Evolutionary conservation across 1,139 yeast genomes (phyloP).

Genomic region (Saccharomyces hybrid): DNA sequence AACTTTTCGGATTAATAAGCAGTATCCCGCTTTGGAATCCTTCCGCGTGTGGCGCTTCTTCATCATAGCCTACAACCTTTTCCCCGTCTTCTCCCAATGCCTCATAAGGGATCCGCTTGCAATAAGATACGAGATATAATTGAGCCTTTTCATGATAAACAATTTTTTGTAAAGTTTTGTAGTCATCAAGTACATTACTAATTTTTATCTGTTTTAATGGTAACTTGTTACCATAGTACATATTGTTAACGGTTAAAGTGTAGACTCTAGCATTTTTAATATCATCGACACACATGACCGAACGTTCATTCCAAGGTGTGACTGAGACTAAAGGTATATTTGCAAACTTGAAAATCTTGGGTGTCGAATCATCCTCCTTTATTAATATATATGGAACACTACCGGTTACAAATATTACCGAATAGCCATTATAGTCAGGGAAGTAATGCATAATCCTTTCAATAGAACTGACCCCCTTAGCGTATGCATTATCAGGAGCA

Average conservation of each 20-base stretch:
- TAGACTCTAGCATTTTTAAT: conserved; percentile 66
- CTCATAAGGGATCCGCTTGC: conserved; percentile 51
- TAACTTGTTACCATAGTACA: conserved; percentile 55
- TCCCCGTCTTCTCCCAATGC: conserved; percentile 73
- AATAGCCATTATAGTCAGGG: conserved; percentile 49
- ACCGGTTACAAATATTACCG: conserved; percentile 69
- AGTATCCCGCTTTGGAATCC: conserved; percentile 55
- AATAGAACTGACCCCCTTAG: conserved; percentile 53
- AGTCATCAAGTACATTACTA: conserved; percentile 34
- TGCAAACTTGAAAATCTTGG: conserved; percentile 63
- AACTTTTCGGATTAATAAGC: conserved; percentile 63
- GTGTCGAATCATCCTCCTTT: conserved; percentile 56
- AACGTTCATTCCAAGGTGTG: conserved; percentile 29
- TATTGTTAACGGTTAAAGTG: conserved; percentile 33
- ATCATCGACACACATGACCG: conserved; percentile 63
- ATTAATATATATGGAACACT: conserved; percentile 61
- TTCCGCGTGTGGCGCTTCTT: conserved; percentile 43
- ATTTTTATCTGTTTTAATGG: conserved; percentile 47
- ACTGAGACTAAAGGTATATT: conserved; percentile 57
- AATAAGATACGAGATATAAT: conserved; percentile 59
- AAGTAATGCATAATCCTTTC: conserved; percentile 63
- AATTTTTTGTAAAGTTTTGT: conserved; percentile 58
- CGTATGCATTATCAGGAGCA: conserved; percentile 70
- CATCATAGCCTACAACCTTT: conserved; percentile 52
- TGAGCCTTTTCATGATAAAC: conserved; percentile 66